Base-by-base conservation (phyloP, 2,329 filamentous ascomycete genomes). In the Neoarthrinium moseri region DNA sequence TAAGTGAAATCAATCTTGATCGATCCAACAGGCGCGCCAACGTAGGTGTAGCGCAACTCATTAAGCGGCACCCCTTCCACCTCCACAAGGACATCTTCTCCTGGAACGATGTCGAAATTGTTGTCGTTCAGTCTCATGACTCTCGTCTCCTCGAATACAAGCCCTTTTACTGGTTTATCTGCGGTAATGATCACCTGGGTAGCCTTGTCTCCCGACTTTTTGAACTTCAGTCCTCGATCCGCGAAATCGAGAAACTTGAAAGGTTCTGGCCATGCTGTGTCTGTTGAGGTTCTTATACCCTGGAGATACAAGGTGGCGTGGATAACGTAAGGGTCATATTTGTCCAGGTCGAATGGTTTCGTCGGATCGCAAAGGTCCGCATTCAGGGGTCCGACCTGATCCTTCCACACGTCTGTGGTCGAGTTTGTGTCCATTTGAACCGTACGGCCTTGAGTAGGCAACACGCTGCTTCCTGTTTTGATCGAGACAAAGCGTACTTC, bases 211-310 rank as follows among this genome's bases (percentile, higher is more conserved):
- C 46, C 45, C 11, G 59, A 49, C 20, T 71, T 54, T 8, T 55
- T 55, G 10, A 81, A 58, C 1, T 13, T 20, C 6, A 41, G 17
- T 12, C 63, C 57, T 21, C 75, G 70, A 30, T 72, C 62, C 11
- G 67, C 60, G 33, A 84, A 65, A 50, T 76, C 71, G 2, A 81
- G 59, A 50, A 82, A 83, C 61, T 85, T 85, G 41, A 84, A 52
- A 1, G 81, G 81, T 38, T 84, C 77, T 1, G 81, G 80, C 80
- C 81, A 85, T 23, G 78, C 76, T 11, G 71, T 66, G 47, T 78
- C 75, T 12, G 71, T 63, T 4, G 77, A 69, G 2, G 78, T 57
- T 13, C 70, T 57, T 15, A 61, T 49, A 1, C 65, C 71, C 2
- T 66, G 57, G 5, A 66, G 51, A 6, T 64, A 54, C 2, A 81